Percentiles rank a stretch among this genome's conserved stretches.
Evolutionary conservation across 768 basidiomycete genomes (phyloP).

Genomic region (Lactarius psammicola): DNA sequence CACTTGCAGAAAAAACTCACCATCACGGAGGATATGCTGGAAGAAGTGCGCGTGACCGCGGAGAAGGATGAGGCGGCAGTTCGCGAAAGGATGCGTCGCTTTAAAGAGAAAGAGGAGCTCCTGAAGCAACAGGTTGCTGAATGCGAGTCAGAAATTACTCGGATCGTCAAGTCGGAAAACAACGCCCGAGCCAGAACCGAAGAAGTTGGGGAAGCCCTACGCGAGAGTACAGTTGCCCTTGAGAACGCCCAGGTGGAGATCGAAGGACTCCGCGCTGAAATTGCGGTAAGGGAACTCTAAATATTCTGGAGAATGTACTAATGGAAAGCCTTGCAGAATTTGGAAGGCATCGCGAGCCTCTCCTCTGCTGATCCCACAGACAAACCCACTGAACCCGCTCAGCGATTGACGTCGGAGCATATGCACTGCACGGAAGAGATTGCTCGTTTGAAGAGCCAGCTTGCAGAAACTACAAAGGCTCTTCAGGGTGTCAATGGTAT

Average conservation of each 20-base stretch:
- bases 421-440: conserved; percentile 56
- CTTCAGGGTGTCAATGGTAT: conserved; percentile 30
- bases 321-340: conserved; percentile 47
- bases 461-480: conserved; percentile 41
- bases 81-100: conserved; percentile 60
- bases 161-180: conserved; percentile 58
- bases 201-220: conserved; percentile 87
- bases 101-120: conserved; percentile 70
- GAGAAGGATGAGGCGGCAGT: conserved; percentile 71
- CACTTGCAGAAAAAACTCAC: conserved; percentile 79
- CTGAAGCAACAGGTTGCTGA: conserved; percentile 70
- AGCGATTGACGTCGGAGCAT: conserved; percentile 51
- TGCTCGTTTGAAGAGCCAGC: conserved; percentile 46
- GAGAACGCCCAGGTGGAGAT: conserved; percentile 91
- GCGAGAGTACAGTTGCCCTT: conserved; percentile 82
- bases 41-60: conserved; percentile 65
- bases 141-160: conserved; percentile 63
- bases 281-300: conserved; percentile 53
- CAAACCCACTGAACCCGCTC: conserved; percentile 48
- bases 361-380: conserved; percentile 34
- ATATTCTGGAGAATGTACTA: not conserved
- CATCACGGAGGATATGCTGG: conserved; percentile 79
- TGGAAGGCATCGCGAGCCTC: conserved; percentile 49
- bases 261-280: conserved; percentile 70
- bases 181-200: conserved; percentile 62